Base-by-base conservation (phyloP, 2,329 filamentous ascomycete genomes). In the Trichoderma guizhouense region DNA sequence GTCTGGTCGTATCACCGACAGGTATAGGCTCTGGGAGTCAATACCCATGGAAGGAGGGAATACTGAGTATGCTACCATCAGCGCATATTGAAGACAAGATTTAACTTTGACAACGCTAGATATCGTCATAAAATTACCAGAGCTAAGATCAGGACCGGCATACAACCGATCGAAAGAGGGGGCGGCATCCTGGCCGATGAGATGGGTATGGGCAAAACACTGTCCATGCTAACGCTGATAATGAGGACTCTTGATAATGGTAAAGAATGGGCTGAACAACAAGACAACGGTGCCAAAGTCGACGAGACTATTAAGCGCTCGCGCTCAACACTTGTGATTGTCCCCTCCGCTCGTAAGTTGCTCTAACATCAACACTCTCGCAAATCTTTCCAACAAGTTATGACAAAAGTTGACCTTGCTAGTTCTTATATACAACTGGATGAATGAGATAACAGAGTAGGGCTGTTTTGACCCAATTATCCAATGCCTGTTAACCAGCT, bases 151-250 rank as follows among this genome's bases (percentile, higher is more conserved):
- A 78, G 84, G 80, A 47, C 72, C 1, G 21, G 32, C 1, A 68
- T 73, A 1, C 72, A 5, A 1, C 80, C 79, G 0, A 77, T 81
- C 3, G 81, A 83, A 70, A 79, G 66, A 30, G 81, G 80, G 0
- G 81, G 81, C 1, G 86, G 86, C 0, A 85, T 90, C n/a, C 75
- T 90, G 2, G 87, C 87, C 0, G 88, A 90, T 75, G 87, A 89
- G 72, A 90, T 89, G 87, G 88, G 88, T 0, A 83, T 89, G 80
- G 88, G 88, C 0, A 90, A 90, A 74, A 85, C 87, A 0, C 79
- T 89, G 7, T 85, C 86, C 2, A 83, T 86, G 0, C 81, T 89
- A 11, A 84, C 86, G 0, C 76, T 88, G 0, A 81, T 88, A 24
- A 76, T 84, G 4, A 80, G 80, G 18, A 86, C 84, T 0, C 74